These are phyloP conservation scores for Nakaseomyces kungkrabaensis DNA, from an alignment of 1,139 yeast genomes.

Conservation along the genomic window DNA sequence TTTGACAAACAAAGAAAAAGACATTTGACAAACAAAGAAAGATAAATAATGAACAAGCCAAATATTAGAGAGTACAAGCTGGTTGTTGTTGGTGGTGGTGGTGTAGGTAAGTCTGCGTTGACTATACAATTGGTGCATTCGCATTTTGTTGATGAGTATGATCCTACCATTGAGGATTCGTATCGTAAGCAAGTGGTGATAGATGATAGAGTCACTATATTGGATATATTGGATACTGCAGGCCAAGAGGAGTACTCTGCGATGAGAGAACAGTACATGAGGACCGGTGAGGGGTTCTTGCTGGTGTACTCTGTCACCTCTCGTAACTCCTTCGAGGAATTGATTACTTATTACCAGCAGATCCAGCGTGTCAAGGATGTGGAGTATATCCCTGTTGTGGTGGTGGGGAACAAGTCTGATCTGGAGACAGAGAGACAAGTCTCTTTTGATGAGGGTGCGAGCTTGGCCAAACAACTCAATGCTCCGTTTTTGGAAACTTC, in stretches of 20 bases:
- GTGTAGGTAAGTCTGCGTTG: conserved; percentile 94
- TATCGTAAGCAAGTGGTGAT: conserved; percentile 72
- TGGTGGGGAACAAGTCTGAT: conserved; percentile 78
- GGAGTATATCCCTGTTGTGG: conserved; percentile 59
- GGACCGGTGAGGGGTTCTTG: conserved; percentile 86
- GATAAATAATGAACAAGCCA: not conserved
- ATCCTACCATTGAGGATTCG: conserved; percentile 94
- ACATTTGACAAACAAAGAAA: not conserved
- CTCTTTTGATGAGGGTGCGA: conserved; percentile 70
- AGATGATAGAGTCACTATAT: conserved; percentile 66
- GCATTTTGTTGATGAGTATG: conserved; percentile 91
- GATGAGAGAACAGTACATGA: conserved; percentile 88
- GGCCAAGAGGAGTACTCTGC: conserved; percentile 98
- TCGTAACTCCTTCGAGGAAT: conserved; percentile 68
- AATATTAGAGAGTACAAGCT: conserved; percentile 53
- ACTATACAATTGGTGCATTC: conserved; percentile 85
- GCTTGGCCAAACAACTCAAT: conserved; percentile 60
- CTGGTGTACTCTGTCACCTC: conserved; percentile 79
- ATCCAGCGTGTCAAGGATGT: conserved; percentile 77
- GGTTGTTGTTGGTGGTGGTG: conserved; percentile 97
- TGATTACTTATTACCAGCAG: conserved; percentile 70
- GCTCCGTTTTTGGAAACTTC: conserved; percentile 87
- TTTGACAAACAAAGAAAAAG: not conserved
- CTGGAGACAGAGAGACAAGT: conserved; percentile 72
- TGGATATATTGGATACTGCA: conserved; percentile 91